Percentiles rank a stretch among this genome's conserved stretches.
These are phyloP conservation scores for Xylaria sp. DNA, from an alignment of 2,329 filamentous ascomycete species.

Conservation along the genomic window DNA sequence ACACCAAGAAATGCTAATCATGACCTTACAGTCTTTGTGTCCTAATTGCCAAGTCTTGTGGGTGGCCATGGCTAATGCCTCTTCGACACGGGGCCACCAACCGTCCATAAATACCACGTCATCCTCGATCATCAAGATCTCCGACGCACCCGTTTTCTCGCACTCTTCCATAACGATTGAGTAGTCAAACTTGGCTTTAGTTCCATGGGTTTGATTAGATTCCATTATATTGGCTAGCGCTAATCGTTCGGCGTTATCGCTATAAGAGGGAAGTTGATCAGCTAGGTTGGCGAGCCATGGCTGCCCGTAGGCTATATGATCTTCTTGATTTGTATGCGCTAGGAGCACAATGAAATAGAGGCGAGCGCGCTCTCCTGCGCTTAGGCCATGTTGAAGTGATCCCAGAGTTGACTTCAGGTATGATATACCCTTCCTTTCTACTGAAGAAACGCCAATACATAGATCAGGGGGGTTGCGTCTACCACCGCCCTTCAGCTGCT, in stretches of 20 bases:
- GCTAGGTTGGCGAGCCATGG: constrained; percentile 41
- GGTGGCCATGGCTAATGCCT: constrained; percentile 33
- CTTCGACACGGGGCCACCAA: constrained; percentile 40
- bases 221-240: constrained; percentile 15
- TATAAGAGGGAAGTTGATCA: constrained; percentile 40
- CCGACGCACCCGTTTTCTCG: constrained; percentile 35
- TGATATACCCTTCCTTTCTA: constrained; percentile 38
- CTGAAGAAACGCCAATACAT: constrained; percentile 41
- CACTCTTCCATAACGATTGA: constrained; percentile 42
- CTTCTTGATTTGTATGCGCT: constrained; percentile 39
- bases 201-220: constrained; percentile 28
- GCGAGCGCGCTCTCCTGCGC: constrained; percentile 26
- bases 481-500: too few relatives aligned
- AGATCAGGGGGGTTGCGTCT: constrained; percentile 32
- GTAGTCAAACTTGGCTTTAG: constrained; percentile 42
- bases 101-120: constrained; percentile 46
- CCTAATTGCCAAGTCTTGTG: constrained; percentile 38
- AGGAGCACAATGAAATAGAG: constrained; percentile 41
- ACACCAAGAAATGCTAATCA: background rate
- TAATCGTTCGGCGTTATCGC: too few relatives aligned
- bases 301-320: constrained; percentile 36
- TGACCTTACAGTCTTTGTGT: constrained; percentile 31
- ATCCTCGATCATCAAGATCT: constrained; percentile 45
- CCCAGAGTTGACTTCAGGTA: constrained; percentile 41
- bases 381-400: constrained; percentile 40